phyloP scores from a whole-genome alignment of 768 basidiomycete species.

The Crucibulum laeve region DNA sequence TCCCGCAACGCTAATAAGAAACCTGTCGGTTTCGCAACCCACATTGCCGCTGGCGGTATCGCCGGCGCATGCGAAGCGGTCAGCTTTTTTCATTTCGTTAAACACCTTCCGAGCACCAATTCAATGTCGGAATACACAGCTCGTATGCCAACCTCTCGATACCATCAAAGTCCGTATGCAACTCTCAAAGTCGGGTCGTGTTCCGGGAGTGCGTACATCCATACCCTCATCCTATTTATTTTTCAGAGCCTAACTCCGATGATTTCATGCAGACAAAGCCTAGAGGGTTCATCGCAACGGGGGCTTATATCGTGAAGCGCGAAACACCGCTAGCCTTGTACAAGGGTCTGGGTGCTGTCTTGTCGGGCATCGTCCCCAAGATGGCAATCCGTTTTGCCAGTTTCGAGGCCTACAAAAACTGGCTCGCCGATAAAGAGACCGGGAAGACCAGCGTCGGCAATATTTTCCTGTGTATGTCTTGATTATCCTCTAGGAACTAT shows the following conservation, averaged over 20 bases:
- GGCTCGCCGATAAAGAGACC: constrained; percentile 69
- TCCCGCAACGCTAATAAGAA: constrained; percentile 60
- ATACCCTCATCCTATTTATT: constrained; percentile 3
- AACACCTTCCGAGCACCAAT: neutral
- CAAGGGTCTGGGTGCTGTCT: constrained; percentile 96
- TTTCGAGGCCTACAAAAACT: constrained; percentile 91
- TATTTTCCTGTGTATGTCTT: constrained; percentile 78
- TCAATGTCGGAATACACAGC: constrained; percentile 35
- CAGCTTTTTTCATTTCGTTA: constrained; percentile 18
- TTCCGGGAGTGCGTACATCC: constrained; percentile 72
- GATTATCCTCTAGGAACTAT: neutral
- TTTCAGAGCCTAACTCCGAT: neutral
- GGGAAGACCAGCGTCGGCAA: constrained; percentile 75
- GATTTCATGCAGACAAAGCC: constrained; percentile 94
- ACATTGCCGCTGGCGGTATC: constrained; percentile 91
- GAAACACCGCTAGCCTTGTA: constrained; percentile 96
- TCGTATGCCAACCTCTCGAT: constrained; percentile 89
- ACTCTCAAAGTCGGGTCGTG: constrained; percentile 74
- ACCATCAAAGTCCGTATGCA: constrained; percentile 99
- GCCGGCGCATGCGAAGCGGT: constrained; percentile 94
- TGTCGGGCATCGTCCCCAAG: constrained; percentile 97
- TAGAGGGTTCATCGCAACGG: constrained; percentile 90
- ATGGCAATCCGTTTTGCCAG: constrained; percentile 99
- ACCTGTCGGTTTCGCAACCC: constrained; percentile 80
- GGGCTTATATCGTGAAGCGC: constrained; percentile 76